phyloP scores from a whole-genome alignment of 2,329 filamentous ascomycete genomes.

The Pseudogymnoascus sp. region DNA sequence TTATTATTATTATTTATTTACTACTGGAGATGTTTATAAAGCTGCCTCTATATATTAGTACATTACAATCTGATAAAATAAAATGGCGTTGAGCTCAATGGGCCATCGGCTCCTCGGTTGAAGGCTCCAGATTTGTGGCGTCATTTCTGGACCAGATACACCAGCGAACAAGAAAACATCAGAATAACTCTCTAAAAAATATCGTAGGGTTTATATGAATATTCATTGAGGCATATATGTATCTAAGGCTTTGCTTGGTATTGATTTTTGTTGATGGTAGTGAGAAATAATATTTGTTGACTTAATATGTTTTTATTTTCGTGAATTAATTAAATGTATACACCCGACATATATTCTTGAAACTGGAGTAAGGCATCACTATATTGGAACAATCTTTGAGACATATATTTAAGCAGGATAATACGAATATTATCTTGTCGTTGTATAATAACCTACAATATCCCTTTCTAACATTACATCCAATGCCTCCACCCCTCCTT shows the following conservation, averaged over 20 bases:
- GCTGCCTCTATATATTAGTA: background rate
- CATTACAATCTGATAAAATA: background rate
- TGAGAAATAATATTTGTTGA: conserved; percentile 33
- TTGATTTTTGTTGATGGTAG: background rate
- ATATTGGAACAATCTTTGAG: background rate
- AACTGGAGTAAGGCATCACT: background rate
- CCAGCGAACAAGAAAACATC: background rate
- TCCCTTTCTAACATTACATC: background rate
- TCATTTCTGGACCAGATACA: background rate
- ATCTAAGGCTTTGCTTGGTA: background rate
- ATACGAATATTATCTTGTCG: background rate
- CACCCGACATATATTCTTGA: background rate
- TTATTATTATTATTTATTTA: background rate
- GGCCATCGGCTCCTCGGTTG: background rate
- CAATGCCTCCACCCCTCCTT: background rate
- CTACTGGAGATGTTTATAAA: background rate
- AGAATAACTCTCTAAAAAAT: background rate
- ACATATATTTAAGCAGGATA: background rate
- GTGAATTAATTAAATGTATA: background rate
- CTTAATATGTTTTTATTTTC: conserved; percentile 34
- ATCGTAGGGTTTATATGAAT: background rate
- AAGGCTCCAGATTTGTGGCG: background rate
- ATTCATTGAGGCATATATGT: background rate
- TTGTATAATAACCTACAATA: background rate
- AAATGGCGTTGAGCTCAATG: background rate